Conservation (phyloP, 164 flowering plant genomes). For the Umbilicus rupestris region DNA sequence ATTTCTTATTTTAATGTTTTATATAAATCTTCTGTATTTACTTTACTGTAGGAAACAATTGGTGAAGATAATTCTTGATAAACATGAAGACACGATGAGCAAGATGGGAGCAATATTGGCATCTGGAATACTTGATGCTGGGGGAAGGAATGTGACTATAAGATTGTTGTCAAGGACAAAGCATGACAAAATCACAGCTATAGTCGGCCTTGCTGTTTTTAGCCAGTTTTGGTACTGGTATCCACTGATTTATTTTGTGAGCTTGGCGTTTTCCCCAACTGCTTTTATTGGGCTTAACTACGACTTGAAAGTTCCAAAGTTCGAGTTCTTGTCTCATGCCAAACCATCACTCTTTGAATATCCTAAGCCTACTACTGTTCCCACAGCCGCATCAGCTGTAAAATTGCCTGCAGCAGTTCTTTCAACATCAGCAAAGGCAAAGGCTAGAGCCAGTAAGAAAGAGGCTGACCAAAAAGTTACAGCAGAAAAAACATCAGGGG, state of each 20-base stretch:
- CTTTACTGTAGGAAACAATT: constrained; percentile 56
- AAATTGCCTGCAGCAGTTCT: constrained; percentile 87
- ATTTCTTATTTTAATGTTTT: neutral
- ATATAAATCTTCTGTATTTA: neutral
- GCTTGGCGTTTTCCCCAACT: constrained; percentile 88
- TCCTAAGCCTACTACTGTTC: constrained; percentile 83
- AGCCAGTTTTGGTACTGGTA: constrained; percentile 99
- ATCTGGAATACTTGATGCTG: constrained; percentile 97
- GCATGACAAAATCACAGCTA: constrained; percentile 90
- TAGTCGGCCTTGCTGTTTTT: constrained; percentile 93
- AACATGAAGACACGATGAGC: constrained; percentile 99
- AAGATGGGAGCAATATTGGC: constrained; percentile 99
- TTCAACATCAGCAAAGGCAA: constrained; percentile 93
- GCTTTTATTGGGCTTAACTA: constrained; percentile 91
- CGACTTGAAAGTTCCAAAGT: constrained; percentile 85
- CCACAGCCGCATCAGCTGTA: constrained; percentile 68
- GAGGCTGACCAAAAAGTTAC: constrained; percentile 75
- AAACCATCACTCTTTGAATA: constrained; percentile 95
- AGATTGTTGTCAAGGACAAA: constrained; percentile 82
- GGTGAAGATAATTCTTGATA: constrained; percentile 94
- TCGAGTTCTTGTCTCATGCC: constrained; percentile 93
- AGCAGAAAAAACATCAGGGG: constrained; percentile 45
- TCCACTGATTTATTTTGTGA: constrained; percentile 88
- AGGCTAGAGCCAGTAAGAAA: constrained; percentile 80
- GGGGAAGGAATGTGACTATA: constrained; percentile 95